Evolutionary conservation across 441 rosid genomes (phyloP), one percentile per base, ranked within the genome.

Genomic region (Bruguiera hainesii): DNA sequence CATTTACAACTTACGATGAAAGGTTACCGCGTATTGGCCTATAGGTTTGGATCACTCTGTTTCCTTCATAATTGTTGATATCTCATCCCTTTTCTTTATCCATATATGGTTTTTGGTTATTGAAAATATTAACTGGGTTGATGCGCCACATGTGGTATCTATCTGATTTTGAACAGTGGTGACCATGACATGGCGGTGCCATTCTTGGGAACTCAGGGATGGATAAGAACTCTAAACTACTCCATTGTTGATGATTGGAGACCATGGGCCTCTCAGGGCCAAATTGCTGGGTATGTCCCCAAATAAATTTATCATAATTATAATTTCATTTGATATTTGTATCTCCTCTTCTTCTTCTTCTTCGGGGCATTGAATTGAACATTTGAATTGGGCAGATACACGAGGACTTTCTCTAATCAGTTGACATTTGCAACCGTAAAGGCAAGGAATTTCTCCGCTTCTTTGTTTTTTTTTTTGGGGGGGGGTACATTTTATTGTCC

Each of bases 351-450:
- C 28, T 35, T 21, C 39, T 8, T 3, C 16, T 56, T 49, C 28
- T 31, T 13, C 30, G 16, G 20, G 31, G 33, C 37, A n/a, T 7
- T 58, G 18, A 13, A 42, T 48, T 57, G 8, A 15, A 65, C 50
- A 10, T 42, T 37, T 25, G 48, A 37, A 55, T 63, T 76, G n/a
- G 31, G 69, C 57, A 90, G 95, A 33, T 88, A 79, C 68, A 81
- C 88, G 6, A 84, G 93, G 75, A 77, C 77, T 19, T 85, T 82
- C 51, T 65, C 87, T 0, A 90, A 87, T 58, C 70, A 53, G 37
- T 78, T 88, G 89, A 79, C 95, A 69, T 90, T 79, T 67, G 93
- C 87, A 18, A 89, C 91, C 23, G 73, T 88, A 8, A 90, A 90
- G 89, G 95, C 71, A 72, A 68, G 68, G 30, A 13, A 4, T 25